A percentile compares a stretch with the other conserved stretches of the same genome.
phyloP scores from a whole-genome alignment of 495 filamentous ascomycete genomes.

The Penicillium daleae region DNA sequence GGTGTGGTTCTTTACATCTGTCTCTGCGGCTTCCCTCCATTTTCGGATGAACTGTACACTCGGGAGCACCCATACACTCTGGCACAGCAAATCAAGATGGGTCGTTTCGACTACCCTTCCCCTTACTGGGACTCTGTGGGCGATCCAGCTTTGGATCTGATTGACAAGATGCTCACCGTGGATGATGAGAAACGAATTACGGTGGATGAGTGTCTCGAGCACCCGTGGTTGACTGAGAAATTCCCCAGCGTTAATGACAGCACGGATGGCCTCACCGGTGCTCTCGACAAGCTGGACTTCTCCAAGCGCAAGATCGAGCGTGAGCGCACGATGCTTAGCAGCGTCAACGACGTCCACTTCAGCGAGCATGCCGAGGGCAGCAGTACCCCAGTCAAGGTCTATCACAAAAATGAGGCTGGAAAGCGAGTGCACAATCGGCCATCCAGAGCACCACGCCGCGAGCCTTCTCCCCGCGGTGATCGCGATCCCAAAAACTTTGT shows the following conservation, averaged over 20 bases:
- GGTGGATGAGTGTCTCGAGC: conserved; percentile 85
- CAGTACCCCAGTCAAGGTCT: conserved; percentile 71
- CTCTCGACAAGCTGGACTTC: conserved; percentile 80
- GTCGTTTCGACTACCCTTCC: conserved; percentile 90
- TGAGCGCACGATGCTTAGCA: conserved; percentile 83
- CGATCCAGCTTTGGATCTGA: conserved; percentile 89
- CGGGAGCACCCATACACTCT: conserved; percentile 80
- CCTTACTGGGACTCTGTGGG: conserved; percentile 97
- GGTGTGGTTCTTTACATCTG: conserved; percentile 99
- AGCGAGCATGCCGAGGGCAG: conserved; percentile 61
- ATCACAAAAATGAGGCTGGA: conserved; percentile 69
- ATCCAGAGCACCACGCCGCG: conserved; percentile 39
- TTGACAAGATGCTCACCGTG: conserved; percentile 92
- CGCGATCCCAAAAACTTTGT: conserved; percentile 76
- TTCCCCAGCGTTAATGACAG: conserved; percentile 66
- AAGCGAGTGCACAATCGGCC: conserved; percentile 47
- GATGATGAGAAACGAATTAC: conserved; percentile 82
- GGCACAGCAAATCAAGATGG: conserved; percentile 87
- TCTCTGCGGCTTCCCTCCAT: conserved; percentile 96
- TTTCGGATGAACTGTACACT: conserved; percentile 88
- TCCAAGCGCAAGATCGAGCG: conserved; percentile 75
- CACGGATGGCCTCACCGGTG: conserved; percentile 88
- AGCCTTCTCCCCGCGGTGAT: conserved; percentile 64
- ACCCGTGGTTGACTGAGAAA: conserved; percentile 80
- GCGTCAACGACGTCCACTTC: conserved; percentile 77